Conservation (phyloP, 1,284 basidiomycete genomes). For the Ustilago hordei region DNA sequence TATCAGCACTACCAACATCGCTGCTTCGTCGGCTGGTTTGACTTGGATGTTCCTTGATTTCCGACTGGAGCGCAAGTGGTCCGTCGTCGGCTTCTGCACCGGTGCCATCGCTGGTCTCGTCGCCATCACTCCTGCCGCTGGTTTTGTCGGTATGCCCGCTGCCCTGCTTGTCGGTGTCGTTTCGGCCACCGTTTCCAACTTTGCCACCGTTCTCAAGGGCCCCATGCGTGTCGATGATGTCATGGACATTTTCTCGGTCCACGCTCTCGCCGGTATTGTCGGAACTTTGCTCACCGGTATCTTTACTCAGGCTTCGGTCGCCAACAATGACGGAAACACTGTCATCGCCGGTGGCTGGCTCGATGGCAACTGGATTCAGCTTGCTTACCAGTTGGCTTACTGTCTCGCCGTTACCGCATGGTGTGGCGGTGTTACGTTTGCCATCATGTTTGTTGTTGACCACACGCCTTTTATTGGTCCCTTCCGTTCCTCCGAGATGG, state of each 20-base stretch:
- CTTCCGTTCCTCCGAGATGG: constrained; percentile 80
- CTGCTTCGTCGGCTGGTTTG: constrained; percentile 80
- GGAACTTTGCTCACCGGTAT: constrained; percentile 71
- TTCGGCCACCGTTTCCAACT: constrained; percentile 83
- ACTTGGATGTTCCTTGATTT: constrained; percentile 92
- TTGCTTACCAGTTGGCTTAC: constrained; percentile 87
- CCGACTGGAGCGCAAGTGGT: constrained; percentile 85
- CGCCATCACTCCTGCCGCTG: constrained; percentile 70
- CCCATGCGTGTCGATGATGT: constrained; percentile 79
- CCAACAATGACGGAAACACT: constrained; percentile 76
- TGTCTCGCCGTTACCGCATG: constrained; percentile 76
- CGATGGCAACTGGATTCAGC: constrained; percentile 77
- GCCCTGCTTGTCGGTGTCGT: constrained; percentile 80
- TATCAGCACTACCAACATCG: constrained; percentile 84
- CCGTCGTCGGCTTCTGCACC: constrained; percentile 63
- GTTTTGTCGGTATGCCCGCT: constrained; percentile 76
- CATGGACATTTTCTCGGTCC: constrained; percentile 71
- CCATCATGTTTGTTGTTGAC: constrained; percentile 78
- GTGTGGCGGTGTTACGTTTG: constrained; percentile 73
- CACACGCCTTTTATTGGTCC: constrained; percentile 79
- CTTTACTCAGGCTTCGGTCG: constrained; percentile 84
- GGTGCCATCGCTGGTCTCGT: constrained; percentile 71
- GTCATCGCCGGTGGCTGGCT: constrained; percentile 79
- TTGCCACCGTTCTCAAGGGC: constrained; percentile 82
- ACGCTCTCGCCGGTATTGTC: constrained; percentile 63